phyloP scores from a whole-genome alignment of 2,329 filamentous ascomycete genomes.

The Fusarium nygamai region DNA sequence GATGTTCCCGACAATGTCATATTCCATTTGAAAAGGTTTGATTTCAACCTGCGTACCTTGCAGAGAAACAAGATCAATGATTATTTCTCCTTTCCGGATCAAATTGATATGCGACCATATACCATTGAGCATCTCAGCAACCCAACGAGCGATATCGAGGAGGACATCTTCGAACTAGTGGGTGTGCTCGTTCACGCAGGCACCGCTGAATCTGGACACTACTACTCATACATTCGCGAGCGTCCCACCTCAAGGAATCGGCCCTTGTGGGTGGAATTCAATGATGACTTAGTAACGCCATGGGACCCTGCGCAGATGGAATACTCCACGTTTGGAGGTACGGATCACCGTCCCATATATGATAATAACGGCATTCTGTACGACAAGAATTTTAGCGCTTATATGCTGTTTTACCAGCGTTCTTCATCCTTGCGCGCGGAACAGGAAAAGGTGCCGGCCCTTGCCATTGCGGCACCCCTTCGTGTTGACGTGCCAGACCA shows the following conservation, averaged over 20 bases:
- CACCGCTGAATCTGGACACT: conserved; percentile 93
- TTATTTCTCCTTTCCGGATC: conserved; percentile 85
- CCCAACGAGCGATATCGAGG: conserved; percentile 60
- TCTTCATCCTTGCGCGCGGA: conserved; percentile 70
- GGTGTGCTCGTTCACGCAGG: conserved; percentile 94
- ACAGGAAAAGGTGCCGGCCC: conserved; percentile 55
- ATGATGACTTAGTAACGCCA: conserved; percentile 81
- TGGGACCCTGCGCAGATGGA: conserved; percentile 82
- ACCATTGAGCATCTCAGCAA: conserved; percentile 85
- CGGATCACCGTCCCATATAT: conserved; percentile 62
- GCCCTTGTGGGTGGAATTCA: conserved; percentile 87
- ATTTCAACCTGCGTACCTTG: conserved; percentile 81
- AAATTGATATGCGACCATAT: conserved; percentile 89
- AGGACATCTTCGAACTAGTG: conserved; percentile 92
- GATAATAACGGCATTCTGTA: conserved; percentile 58
- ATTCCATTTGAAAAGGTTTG: conserved; percentile 91
- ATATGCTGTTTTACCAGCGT: conserved; percentile 98
- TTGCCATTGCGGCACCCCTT: conserved; percentile 48
- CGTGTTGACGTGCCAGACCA: conserved; percentile 56
- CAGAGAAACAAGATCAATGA: conserved; percentile 95
- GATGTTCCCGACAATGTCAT: conserved; percentile 94
- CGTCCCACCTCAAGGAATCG: conserved; percentile 64
- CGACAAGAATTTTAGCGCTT: conserved; percentile 85
- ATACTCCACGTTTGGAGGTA: conserved; percentile 81
- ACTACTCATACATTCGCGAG: conserved; percentile 94